Evolutionary conservation across 202 grass and related monocot species (phyloP), one percentile per base, ranked within the genome.

Genomic region (Carex arenaria): DNA sequence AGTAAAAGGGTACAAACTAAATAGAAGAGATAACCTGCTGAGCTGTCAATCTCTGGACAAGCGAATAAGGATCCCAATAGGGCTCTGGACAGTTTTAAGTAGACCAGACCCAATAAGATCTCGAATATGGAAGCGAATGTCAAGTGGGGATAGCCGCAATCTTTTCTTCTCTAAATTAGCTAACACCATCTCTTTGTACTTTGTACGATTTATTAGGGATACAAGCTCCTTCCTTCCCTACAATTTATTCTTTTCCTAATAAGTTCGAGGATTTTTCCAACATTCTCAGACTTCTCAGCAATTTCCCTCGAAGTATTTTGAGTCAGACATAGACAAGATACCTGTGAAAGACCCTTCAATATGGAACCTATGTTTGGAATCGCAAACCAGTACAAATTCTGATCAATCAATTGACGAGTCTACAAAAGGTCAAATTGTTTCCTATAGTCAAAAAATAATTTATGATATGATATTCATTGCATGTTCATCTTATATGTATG

Each of bases 361-460:
- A 97, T 72, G 38, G 84, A 81, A 65, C 91, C 93, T 68, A 97
- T 90, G 82, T 85, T 88, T 85, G 91, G 93, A 90, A 97, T 93
- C 61, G 89, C 79, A 88, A 97, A 93, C 91, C 91, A 97, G 78
- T 97, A 97, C 82, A 90, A 85, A 84, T 93, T 93, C 40, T 91
- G 89, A 91, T 93, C 93, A 87, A 97, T 93, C 83, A 97, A 83
- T 88, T 97, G 93, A 42, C 87, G 85, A 28, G 85, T 97, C 93
- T 93, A 88, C 72, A 86, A 64, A 28, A 85, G 43, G 55, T 65
- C 20, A 84, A 28, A 82, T 68, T 67, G 8, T 80, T 55, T 67
- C 15, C 43, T 67, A 55, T 56, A 36, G 47, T 53, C 32, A 81
- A 65, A 53, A 53, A 55, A 38, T 56, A 64, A 56, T 36, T 56